Evolutionary conservation across 2,329 filamentous ascomycete genomes (phyloP).

Genomic region (Cytospora chrysosperma): DNA sequence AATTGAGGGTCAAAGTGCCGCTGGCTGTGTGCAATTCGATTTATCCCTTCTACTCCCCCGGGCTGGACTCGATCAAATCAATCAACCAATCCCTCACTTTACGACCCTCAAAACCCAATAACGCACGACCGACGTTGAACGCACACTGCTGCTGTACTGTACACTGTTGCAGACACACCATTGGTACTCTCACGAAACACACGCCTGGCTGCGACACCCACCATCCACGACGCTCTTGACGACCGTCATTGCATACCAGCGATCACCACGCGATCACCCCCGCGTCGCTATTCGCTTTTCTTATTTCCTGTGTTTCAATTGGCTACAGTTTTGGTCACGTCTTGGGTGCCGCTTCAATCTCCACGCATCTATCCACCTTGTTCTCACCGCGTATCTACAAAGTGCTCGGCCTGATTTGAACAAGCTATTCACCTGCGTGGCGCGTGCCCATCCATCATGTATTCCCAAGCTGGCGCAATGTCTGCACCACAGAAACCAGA

Average conservation of each 20-base stretch:
- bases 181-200: not conserved
- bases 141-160: not conserved
- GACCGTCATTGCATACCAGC: constrained; percentile 16
- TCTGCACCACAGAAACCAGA: constrained; percentile 93
- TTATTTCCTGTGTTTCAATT: constrained; percentile 20
- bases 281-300: constrained; percentile 14
- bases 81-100: constrained; percentile 2
- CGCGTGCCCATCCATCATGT: constrained; percentile 56
- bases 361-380: constrained; percentile 9
- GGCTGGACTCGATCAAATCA: constrained; percentile 25
- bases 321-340: constrained; percentile 15
- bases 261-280: constrained; percentile 6
- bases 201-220: constrained; percentile 25
- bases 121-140: not conserved
- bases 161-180: constrained; percentile 5
- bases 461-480: constrained; percentile 82
- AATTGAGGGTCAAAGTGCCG: constrained; percentile 17
- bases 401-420: constrained; percentile 13
- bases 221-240: constrained; percentile 14
- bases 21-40: constrained; percentile 19
- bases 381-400: not conserved
- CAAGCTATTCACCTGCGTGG: constrained; percentile 9
- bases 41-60: constrained; percentile 19
- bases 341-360: constrained; percentile 22
- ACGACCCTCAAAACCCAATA: constrained; percentile 1